Base-by-base conservation (phyloP, 768 basidiomycete genomes). In the Pholiota conissans region DNA sequence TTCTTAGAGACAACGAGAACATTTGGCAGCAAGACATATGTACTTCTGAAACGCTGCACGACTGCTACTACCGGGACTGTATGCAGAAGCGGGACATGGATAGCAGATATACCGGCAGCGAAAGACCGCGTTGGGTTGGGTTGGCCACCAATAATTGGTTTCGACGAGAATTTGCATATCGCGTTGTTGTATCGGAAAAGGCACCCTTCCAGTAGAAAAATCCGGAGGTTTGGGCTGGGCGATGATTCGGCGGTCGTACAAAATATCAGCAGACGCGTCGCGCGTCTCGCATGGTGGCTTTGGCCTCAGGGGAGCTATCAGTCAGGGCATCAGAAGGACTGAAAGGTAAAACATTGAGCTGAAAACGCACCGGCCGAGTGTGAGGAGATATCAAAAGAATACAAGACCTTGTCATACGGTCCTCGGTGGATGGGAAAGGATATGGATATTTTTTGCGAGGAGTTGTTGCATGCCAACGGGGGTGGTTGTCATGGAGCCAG, bases 21-120 rank as follows among this genome's bases (percentile, higher is more conserved):
- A 39, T 52, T 35, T 39, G 50, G 50, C 50, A 35, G 50, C 16
- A 28, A 52, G 49, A 49, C 49, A 34, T 34, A 22, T 49, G 50
- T 52, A 37, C 20, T 32, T 24, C 22, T 49, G 37, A 57, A 50
- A 50, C 49, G 20, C 34, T 5, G 18, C 5, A n/a, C 8, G n/a
- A 39, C 2, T 28, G 27, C 42, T 22, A 30, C 42, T 22, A 30
- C n/a, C 27, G 28, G 22, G 3, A 45, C 20, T 22, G 24, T 22
- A 22, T 26, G 6, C 10, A 22, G 8, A 13, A 6, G 30, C 30
- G 30, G 14, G 39, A 40, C 20, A 40, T 22, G 22, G 42, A 45
- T 24, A 39, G 20, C n/a, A 20, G 42, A 45, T 45, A 2, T 24
- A 45, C 42, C 14, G 37, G 37, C 9, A 39, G n/a, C 16, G 22